Conservation (phyloP, 148 eudicot genomes). For the Amaranthus hypochondriacus region DNA sequence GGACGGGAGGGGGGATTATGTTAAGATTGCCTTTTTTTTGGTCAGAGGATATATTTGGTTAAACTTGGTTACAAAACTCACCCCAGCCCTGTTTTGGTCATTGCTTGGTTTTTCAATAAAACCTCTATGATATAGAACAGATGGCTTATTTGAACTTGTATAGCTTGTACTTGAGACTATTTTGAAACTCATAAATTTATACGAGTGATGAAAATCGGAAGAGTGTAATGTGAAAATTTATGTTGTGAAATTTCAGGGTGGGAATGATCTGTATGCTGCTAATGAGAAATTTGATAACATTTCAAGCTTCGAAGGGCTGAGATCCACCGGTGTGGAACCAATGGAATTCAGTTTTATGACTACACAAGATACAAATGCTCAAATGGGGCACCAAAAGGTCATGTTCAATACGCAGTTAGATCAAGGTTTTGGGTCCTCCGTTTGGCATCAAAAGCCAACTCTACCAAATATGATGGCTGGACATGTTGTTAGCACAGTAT, state of each 20-base stretch:
- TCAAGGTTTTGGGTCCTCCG: slow-evolving; percentile 59
- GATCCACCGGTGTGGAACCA: slow-evolving; percentile 54
- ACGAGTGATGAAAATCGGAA: too few species aligned
- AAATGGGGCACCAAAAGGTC: slow-evolving; percentile 51
- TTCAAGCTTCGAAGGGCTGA: slow-evolving; percentile 44
- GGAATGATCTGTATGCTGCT: slow-evolving; percentile 41
- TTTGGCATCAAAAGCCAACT: slow-evolving; percentile 69
- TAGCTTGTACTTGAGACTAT: too few species aligned
- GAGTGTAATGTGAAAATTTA: not conserved
- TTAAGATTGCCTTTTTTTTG: too few species aligned
- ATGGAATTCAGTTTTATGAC: slow-evolving; percentile 88
- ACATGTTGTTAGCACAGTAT: slow-evolving; percentile 41
- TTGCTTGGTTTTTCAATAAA: too few species aligned
- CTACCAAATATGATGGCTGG: slow-evolving; percentile 42
- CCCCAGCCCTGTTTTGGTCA: too few species aligned
- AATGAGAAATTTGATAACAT: slow-evolving; percentile 44
- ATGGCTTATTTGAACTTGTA: too few species aligned
- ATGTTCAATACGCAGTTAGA: slow-evolving; percentile 43
- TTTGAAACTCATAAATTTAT: too few species aligned
- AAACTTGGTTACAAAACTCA: too few species aligned
- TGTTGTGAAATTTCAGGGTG: slow-evolving; percentile 40
- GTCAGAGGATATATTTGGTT: too few species aligned
- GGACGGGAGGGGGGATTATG: too few species aligned
- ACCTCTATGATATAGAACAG: too few species aligned
- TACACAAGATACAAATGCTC: slow-evolving; percentile 48